Evolutionary conservation across 331 rosid genomes (phyloP).

Genomic region (Quercus phellos): DNA sequence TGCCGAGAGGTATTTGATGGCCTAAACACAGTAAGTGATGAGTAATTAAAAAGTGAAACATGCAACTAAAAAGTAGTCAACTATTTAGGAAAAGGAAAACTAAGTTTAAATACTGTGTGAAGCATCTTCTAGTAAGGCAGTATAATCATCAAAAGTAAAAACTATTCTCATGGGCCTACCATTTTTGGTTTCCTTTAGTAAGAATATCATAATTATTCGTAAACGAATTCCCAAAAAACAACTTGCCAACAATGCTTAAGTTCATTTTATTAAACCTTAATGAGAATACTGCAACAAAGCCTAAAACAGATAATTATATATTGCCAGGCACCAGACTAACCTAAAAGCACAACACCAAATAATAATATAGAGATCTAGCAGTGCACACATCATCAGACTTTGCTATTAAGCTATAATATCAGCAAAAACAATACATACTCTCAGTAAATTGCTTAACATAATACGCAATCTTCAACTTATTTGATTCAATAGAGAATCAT

Average conservation of each 20-base stretch:
- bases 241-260: neutral
- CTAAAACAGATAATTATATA: neutral
- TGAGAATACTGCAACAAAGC: neutral
- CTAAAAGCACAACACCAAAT: neutral
- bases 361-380: neutral
- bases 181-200: neutral
- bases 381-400: neutral
- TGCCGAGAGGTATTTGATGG: constrained; percentile 81
- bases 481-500: neutral
- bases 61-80: constrained; percentile 3
- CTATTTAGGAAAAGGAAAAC: constrained; percentile 7
- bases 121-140: neutral
- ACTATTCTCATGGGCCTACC: neutral
- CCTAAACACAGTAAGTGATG: constrained; percentile 49
- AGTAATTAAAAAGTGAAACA: constrained; percentile 22
- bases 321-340: neutral
- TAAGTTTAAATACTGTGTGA: constrained; percentile 6
- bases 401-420: neutral
- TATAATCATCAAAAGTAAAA: neutral
- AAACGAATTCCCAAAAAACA: neutral
- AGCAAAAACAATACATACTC: neutral
- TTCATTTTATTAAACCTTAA: neutral
- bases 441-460: neutral
- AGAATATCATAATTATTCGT: neutral
- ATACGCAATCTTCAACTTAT: neutral